These are phyloP conservation scores for Sporothrix brunneoviolacea DNA, from an alignment of 2,329 filamentous ascomycete species.

Conservation along the genomic window DNA sequence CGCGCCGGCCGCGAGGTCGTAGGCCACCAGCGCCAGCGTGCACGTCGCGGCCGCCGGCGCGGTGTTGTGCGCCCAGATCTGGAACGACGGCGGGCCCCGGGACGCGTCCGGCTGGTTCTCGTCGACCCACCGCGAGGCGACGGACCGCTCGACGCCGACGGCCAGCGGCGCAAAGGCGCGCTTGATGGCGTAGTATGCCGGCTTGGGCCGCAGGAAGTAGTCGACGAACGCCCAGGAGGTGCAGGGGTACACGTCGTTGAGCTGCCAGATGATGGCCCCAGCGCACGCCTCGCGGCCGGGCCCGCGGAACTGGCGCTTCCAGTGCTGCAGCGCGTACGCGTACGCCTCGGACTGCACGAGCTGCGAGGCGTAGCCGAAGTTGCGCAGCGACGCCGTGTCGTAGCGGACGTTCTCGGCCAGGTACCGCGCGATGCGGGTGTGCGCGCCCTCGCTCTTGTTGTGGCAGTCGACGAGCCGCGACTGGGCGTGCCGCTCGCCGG, in stretches of 20 bases:
- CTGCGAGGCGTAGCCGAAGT: conserved; percentile 29
- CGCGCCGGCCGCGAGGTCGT: neutral
- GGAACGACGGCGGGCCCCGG: neutral
- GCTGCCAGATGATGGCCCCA: conserved; percentile 46
- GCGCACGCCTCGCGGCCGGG: conserved; percentile 42
- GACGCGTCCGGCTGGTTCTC: neutral
- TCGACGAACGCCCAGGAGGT: conserved; percentile 63
- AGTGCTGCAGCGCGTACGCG: conserved; percentile 38
- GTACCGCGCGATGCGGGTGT: conserved; percentile 63
- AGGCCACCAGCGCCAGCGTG: neutral
- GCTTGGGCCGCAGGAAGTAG: conserved; percentile 57
- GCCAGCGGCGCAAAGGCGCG: conserved; percentile 54
- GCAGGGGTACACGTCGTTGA: conserved; percentile 47
- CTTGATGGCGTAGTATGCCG: conserved; percentile 40
- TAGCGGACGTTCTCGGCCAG: conserved; percentile 62
- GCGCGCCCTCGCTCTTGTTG: conserved; percentile 71
- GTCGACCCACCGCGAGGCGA: neutral
- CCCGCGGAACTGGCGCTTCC: conserved; percentile 54
- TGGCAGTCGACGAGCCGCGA: conserved; percentile 71
- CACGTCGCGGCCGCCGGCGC: neutral
- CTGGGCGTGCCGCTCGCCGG: conserved; percentile 53
- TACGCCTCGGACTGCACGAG: conserved; percentile 45
- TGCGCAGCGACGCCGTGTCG: neutral
- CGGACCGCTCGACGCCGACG: conserved; percentile 40
- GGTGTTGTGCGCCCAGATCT: neutral